These are phyloP conservation scores for Phlyctochytrium planicorne DNA, from an alignment of 192 early-diverging fungal genomes.

Conservation along the genomic window DNA sequence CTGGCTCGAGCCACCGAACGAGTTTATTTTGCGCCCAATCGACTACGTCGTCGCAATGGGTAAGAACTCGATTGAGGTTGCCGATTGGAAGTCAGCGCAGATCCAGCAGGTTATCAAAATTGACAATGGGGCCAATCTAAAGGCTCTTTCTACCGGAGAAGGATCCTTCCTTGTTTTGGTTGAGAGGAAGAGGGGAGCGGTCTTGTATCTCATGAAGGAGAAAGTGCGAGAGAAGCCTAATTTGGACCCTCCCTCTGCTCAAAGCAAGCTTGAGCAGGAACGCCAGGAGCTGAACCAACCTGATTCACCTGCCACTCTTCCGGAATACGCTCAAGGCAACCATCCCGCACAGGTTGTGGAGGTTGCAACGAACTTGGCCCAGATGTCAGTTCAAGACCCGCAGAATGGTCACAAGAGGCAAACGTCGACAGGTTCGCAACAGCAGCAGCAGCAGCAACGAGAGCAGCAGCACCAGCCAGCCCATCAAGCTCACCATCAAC, in stretches of 20 bases:
- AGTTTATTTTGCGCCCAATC: conserved; percentile 46
- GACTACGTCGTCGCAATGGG: conserved; percentile 49
- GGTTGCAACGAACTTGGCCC: neutral
- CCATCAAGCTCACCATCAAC: neutral
- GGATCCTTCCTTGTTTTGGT: conserved; percentile 32
- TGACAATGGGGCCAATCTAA: conserved; percentile 26
- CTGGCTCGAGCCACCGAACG: conserved; percentile 48
- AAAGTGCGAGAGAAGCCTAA: conserved; percentile 12
- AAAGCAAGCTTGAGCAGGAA: neutral
- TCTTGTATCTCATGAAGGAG: conserved; percentile 43
- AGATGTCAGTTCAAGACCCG: neutral
- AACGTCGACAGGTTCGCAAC: neutral
- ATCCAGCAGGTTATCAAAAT: conserved; percentile 40
- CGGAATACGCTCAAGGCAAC: conserved; percentile 1
- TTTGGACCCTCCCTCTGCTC: neutral
- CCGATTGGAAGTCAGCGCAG: conserved; percentile 48
- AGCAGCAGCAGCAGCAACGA: conserved; percentile 15
- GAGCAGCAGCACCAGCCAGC: conserved; percentile 25
- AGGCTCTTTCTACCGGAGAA: conserved; percentile 23
- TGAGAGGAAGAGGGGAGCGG: conserved; percentile 37
- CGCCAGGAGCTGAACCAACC: neutral
- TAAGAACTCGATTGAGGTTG: conserved; percentile 44
- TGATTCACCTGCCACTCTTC: neutral
- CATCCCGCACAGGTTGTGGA: conserved; percentile 3
- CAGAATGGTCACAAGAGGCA: neutral